Evolutionary conservation across 2,329 filamentous ascomycete genomes (phyloP).

Genomic region (Hyphodiscus sp.): DNA sequence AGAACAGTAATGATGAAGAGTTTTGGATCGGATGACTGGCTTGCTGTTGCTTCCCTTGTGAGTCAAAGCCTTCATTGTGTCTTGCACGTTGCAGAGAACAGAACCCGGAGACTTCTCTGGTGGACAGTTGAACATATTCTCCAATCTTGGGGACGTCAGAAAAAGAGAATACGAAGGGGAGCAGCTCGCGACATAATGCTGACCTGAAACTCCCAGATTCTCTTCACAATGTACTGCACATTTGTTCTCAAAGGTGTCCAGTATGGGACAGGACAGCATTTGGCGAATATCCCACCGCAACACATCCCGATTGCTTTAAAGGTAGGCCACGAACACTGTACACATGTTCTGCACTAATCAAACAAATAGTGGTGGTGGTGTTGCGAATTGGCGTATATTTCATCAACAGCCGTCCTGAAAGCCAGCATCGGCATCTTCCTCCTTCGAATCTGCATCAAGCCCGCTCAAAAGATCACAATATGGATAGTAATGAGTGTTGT

Average conservation of each 20-base stretch:
- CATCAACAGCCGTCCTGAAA: constrained; percentile 34
- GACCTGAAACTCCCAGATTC: constrained; percentile 4
- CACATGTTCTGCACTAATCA: neutral
- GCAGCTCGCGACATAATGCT: neutral
- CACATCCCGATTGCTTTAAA: constrained; percentile 12
- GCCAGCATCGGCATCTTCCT: constrained; percentile 33
- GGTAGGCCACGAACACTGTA: constrained; percentile 5
- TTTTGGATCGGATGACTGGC: constrained; percentile 40
- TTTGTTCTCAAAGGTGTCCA: constrained; percentile 16
- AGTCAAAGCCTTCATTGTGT: constrained; percentile 4
- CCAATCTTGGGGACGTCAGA: neutral
- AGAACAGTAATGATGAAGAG: constrained; percentile 38
- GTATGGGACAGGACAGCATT: constrained; percentile 19
- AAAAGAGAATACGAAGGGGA: neutral
- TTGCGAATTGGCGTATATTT: constrained; percentile 33
- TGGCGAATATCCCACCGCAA: constrained; percentile 1
- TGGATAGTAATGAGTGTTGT: constrained; percentile 29
- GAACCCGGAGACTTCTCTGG: too few species aligned
- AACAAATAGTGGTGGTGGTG: constrained; percentile 20
- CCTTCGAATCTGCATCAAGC: constrained; percentile 29
- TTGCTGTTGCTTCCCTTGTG: constrained; percentile 42
- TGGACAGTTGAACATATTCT: too few species aligned
- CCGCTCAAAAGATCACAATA: constrained; percentile 28
- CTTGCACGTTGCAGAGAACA: neutral
- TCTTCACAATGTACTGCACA: constrained; percentile 13